Base-by-base conservation (phyloP, 2,329 filamentous ascomycete genomes). In the Sphaceloma murrayae region DNA sequence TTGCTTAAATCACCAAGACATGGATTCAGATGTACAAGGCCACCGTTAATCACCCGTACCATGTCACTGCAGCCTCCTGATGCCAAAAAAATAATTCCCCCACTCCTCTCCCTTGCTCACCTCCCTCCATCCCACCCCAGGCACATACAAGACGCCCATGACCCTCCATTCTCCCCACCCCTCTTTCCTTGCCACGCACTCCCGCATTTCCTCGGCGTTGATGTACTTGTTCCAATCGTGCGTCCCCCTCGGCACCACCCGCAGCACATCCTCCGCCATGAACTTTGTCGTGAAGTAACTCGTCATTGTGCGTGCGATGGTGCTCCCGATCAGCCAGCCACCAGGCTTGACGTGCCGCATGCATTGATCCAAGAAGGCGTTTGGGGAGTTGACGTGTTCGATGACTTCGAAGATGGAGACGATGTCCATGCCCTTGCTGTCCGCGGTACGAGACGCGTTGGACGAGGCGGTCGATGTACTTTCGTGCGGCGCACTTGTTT, bases 151-250 rank as follows among this genome's bases (percentile, higher is more conserved):
- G 6, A 94, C 85, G 1, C 91, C 91, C 72, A 84, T 79, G 50
- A 81, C 73, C 56, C 67, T 67, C 80, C 81, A 82, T 77, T 50
- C 80, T 73, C 56, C 68, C 68, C 60, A 67, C 57, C 66, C 65
- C 14, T 50, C 46, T 53, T 64, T 56, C 48, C 58, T 59, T 27
- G 52, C 56, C 51, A 69, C 69, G 65, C 68, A 73, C 3, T 52
- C 58, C 52, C 64, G 59, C 58, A 94, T 62, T 70, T 96, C 89
- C 10, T 75, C 69, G 51, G 85, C 83, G 58, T 95, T 91, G 53
- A 98, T 80, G 65, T 96, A 98, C 67, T 96, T 94, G 50, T 73
- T 72, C 91, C 91, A 98, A 62, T 95, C 87, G 65, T 98, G 91
- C 34, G 91, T 98, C 1, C 91, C 91, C 51, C 75, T 77, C 7